Conservation (phyloP, 2,329 filamentous ascomycete genomes). For the Nemania sp. region DNA sequence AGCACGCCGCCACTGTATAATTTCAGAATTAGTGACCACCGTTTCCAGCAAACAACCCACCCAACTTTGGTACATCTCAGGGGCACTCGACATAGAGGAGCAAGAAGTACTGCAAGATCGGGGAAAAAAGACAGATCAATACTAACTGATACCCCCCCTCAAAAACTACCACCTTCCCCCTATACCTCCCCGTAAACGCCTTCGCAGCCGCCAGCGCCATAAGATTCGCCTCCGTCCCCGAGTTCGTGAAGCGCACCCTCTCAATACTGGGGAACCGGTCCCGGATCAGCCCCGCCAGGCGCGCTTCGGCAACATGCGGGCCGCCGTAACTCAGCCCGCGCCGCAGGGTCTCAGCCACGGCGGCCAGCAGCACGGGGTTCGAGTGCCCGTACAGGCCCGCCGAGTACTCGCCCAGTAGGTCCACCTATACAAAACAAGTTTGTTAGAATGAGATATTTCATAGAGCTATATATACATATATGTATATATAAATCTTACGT, state of each 20-base stretch:
- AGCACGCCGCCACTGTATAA: slow-evolving; percentile 34
- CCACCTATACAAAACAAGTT: slow-evolving; percentile 67
- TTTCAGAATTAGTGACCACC: too few relatives aligned
- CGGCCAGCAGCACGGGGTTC: slow-evolving; percentile 63
- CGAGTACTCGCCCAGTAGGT: slow-evolving; percentile 72
- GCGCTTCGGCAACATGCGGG: slow-evolving; percentile 33
- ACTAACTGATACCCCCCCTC: slow-evolving; percentile 40
- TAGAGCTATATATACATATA: too few relatives aligned
- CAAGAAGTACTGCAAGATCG: too few relatives aligned
- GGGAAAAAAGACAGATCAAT: too few relatives aligned
- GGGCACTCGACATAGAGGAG: too few relatives aligned
- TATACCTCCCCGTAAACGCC: slow-evolving; percentile 27
- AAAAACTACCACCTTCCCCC: slow-evolving; percentile 36
- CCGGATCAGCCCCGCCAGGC: slow-evolving; percentile 30
- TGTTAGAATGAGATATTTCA: too few relatives aligned
- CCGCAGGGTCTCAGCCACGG: slow-evolving; percentile 56
- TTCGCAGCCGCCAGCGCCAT: slow-evolving; percentile 38
- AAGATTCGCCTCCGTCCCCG: slow-evolving; percentile 39
- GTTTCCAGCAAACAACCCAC: too few relatives aligned
- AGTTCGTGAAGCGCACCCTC: slow-evolving; percentile 39
- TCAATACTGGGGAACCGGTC: slow-evolving; percentile 30
- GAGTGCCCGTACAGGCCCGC: slow-evolving; percentile 76
- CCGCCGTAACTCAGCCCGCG: slow-evolving; percentile 38
- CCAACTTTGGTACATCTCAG: too few relatives aligned
- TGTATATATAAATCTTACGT: too few relatives aligned